Base-by-base conservation (phyloP, 345 rosid species). In the Iberis pinnata region DNA sequence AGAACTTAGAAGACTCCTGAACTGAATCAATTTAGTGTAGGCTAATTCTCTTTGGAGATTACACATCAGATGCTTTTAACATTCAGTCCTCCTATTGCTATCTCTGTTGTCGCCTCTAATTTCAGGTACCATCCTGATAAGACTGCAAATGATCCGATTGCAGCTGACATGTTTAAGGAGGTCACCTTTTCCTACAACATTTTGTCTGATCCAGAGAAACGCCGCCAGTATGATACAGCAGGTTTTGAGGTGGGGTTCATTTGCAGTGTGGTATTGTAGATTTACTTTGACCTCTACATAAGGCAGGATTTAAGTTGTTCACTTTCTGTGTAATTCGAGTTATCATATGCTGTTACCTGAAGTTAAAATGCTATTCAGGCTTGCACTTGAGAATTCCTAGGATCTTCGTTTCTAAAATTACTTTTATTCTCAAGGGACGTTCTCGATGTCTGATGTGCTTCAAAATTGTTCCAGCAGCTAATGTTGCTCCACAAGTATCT, bases 121-220 rank as follows among this genome's bases (percentile, higher is more conserved):
- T 39, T 60, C 82, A 93, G 99, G 82, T 93, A 93, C 55, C 97
- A 88, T 79, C 99, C 97, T 62, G 99, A 88, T 82, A 88, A 93
- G 75, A 93, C 85, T 68, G 83, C 82, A 27, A 88, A 93, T 75
- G 94, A 93, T 60, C 87, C 97, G 26, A 51, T 81, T 65, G 95
- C 97, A 49, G 84, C 97, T 14, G 92, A 93, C 64, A 77, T 81
- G 81, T 93, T 88, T 68, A 83, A 88, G 60, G 99, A 93, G 75
- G 97, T 75, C 56, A 93, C 97, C 2, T 93, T 88, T 74, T 81
- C 99, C 0, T 83, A 88, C 60, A 88, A 79, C 65, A 83, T 93
- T 43, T 76, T 93, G 70, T 86, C 97, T 70, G 90, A 93, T 73
- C 78, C 95, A 5, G 94, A 85, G 58, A 93, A 82, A 66, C 69